phyloP scores from a whole-genome alignment of 805 yeast genomes.

The Clavispora santaluciae region DNA sequence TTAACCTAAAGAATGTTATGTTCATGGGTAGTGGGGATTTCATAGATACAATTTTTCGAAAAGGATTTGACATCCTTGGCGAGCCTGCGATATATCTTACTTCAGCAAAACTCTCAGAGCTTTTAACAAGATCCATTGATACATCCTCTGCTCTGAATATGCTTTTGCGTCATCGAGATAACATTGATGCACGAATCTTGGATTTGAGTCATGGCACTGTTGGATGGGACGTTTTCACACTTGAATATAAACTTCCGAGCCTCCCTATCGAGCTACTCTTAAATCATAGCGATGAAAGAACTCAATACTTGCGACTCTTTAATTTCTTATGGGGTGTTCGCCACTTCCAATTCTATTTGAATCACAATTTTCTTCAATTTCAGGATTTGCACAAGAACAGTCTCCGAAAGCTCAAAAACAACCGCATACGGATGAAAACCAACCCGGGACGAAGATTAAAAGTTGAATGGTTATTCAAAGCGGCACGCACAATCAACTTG shows the following conservation, averaged over 20 bases:
- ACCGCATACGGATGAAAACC: background rate
- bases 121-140: conserved; percentile 60
- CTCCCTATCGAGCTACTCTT: conserved; percentile 46
- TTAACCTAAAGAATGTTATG: conserved; percentile 58
- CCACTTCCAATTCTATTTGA: conserved; percentile 52
- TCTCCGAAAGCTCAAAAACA: conserved; percentile 12
- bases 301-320: conserved; percentile 66
- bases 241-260: conserved; percentile 63
- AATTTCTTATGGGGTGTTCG: conserved; percentile 80
- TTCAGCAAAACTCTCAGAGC: conserved; percentile 58
- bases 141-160: conserved; percentile 45
- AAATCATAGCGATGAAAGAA: conserved; percentile 31
- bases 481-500: conserved; percentile 32
- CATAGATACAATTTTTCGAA: conserved; percentile 56
- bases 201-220: conserved; percentile 64
- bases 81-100: conserved; percentile 62
- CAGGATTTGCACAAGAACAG: conserved; percentile 25
- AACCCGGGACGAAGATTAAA: conserved; percentile 16
- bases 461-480: conserved; percentile 25
- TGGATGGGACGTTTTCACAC: conserved; percentile 92
- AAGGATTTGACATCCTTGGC: conserved; percentile 49
- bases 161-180: conserved; percentile 34
- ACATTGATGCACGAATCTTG: conserved; percentile 79
- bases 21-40: conserved; percentile 80
- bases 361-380: conserved; percentile 25